Base-by-base conservation (phyloP, 1,284 basidiomycete species). In the Apiotrichum veenhuisii region DNA sequence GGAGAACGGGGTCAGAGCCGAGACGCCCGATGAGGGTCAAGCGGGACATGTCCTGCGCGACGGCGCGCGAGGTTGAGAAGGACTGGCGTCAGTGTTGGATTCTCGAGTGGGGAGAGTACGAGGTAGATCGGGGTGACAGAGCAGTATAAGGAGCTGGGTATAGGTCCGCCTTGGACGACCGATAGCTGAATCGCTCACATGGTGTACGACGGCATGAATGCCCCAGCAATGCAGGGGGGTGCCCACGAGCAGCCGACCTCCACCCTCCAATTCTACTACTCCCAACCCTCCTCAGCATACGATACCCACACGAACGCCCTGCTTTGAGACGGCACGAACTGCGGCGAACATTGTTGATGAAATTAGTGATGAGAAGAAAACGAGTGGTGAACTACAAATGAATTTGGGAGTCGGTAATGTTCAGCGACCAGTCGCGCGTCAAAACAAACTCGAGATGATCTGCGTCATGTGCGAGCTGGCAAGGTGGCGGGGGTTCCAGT, bases 21-120 rank as follows among this genome's bases (percentile, higher is more conserved):
- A 75, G 58, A 33, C 73, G 65, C 26, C 73, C 73, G 38, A 75
- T 62, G 26, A 75, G 62, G 8, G 65, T 69, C 37, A 75, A 65
- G 22, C 66, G 66, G 1, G 72, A 54, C 8, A 75, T 42, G 55
- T 75, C 73, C n/a, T 34, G 30, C 44, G 53, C 44, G 15, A 52
- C 55, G 15, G 50, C 48, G 18, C 58, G 56, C 18, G 65, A 55
- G 48, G 68, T 64, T n/a, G 64, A 62, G 64, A 70, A 67, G 2
- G 64, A 50, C 70, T 72, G 56, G 1, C 22, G 33, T 51, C 22
- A 48, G 42, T n/a, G 17, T n/a, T 18, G 15, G 2, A n/a, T 3
- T 3, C 15, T 2, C 37, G 15, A 8, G 4, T 2, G 8, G 18
- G 3, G 11, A 8, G 18, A 3, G 11, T 18, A 5, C 8, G 17